Evolutionary conservation across 441 rosid species (phyloP).

Genomic region (Bocquillonia castaneifolia): DNA sequence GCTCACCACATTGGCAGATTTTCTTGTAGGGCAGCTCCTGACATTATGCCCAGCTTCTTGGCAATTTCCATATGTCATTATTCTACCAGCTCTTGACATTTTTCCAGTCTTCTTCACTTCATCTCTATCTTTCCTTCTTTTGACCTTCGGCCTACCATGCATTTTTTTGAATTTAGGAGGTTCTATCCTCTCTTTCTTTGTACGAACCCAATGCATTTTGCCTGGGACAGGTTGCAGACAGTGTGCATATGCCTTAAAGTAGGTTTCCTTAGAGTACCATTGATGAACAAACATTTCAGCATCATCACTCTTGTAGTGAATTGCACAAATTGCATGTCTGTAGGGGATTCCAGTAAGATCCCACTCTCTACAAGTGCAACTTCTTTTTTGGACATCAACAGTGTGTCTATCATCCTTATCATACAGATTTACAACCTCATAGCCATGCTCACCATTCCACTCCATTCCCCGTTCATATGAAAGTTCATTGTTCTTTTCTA

Average conservation of each 20-base stretch:
- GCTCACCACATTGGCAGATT: neutral
- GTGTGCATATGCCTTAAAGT: neutral
- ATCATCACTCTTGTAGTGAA: neutral
- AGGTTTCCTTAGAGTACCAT: neutral
- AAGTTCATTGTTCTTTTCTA: neutral
- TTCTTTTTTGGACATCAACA: neutral
- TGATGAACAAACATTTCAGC: neutral
- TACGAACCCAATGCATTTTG: neutral
- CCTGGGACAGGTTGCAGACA: neutral
- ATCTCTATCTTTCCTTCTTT: neutral
- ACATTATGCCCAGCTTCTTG: neutral
- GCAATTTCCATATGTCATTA: neutral
- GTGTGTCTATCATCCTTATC: neutral
- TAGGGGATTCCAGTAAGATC: neutral
- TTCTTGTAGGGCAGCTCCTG: neutral
- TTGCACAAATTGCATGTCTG: neutral
- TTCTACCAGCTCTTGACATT: neutral
- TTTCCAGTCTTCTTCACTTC: neutral
- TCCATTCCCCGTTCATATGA: neutral
- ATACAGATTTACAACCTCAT: neutral
- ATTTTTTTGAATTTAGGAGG: neutral
- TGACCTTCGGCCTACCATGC: neutral
- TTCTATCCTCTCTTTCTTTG: neutral
- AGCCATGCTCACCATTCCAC: neutral
- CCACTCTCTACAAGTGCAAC: neutral